phyloP scores from a whole-genome alignment of 2,329 filamentous ascomycete species.

The Alternaria conjuncta region DNA sequence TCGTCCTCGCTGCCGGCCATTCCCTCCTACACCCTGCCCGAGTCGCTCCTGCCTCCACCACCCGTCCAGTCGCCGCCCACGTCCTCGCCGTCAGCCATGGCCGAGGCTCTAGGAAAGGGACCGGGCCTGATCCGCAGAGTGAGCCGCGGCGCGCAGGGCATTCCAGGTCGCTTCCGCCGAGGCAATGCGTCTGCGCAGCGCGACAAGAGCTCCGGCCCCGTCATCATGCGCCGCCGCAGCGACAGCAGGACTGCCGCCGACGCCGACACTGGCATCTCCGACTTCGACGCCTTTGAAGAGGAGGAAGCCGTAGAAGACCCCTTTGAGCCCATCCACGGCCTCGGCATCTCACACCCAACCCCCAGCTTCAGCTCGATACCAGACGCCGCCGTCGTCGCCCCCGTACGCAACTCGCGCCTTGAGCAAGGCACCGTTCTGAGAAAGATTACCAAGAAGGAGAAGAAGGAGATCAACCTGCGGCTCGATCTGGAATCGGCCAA shows the following conservation, averaged over 20 bases:
- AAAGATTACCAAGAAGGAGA: slow-evolving; percentile 86
- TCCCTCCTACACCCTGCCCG: slow-evolving; percentile 72
- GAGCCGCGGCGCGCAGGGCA: slow-evolving; percentile 79
- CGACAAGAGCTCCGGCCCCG: slow-evolving; percentile 87
- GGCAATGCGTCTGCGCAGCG: slow-evolving; percentile 77
- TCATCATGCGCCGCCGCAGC: slow-evolving; percentile 84
- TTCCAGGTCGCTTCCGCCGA: slow-evolving; percentile 72
- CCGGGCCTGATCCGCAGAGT: slow-evolving; percentile 80
- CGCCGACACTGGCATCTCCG: slow-evolving; percentile 54
- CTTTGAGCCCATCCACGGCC: slow-evolving; percentile 49
- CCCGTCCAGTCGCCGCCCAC: slow-evolving; percentile 42
- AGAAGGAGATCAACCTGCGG: slow-evolving; percentile 73
- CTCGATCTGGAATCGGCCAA: slow-evolving; percentile 85
- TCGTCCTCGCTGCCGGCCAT: slow-evolving; percentile 54
- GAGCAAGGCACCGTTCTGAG: slow-evolving; percentile 78
- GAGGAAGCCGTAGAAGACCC: slow-evolving; percentile 58
- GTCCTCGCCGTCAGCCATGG: slow-evolving; percentile 63
- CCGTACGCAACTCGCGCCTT: slow-evolving; percentile 77
- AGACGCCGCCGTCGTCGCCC: slow-evolving; percentile 61
- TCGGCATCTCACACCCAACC: slow-evolving; percentile 49
- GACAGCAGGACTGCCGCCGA: slow-evolving; percentile 79
- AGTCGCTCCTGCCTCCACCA: slow-evolving; percentile 67
- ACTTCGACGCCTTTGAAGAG: slow-evolving; percentile 58
- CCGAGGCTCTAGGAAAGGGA: slow-evolving; percentile 66
- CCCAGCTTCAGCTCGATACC: slow-evolving; percentile 47